A percentile compares a stretch with the other conserved stretches of the same genome.
Evolutionary conservation across 257 asterid genomes (phyloP).

Genomic region (Plantago ovata): DNA sequence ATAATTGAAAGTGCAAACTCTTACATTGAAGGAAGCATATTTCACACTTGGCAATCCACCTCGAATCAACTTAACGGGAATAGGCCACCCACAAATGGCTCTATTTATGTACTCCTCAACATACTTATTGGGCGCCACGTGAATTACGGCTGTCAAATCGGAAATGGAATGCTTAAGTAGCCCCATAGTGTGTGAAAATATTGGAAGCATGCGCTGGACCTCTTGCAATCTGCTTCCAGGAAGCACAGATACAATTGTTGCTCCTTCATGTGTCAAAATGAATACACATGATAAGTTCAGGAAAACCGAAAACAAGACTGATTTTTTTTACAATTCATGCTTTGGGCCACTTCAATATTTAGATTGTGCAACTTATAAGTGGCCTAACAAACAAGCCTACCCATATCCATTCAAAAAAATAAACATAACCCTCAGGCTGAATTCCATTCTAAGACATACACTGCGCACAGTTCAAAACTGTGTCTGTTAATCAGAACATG

Average conservation of each 20-base stretch:
- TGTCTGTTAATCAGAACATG: background rate
- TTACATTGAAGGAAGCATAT: slow-evolving; percentile 73
- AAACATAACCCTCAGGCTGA: too few relatives aligned
- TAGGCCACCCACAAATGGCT: slow-evolving; percentile 56
- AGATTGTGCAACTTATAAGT: too few relatives aligned
- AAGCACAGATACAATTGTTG: slow-evolving; percentile 68
- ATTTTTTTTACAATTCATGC: too few relatives aligned
- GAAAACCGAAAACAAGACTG: background rate
- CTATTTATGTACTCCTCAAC: slow-evolving; percentile 53
- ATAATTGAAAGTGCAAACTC: slow-evolving; percentile 19
- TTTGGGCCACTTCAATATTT: too few relatives aligned
- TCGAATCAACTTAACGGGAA: slow-evolving; percentile 49
- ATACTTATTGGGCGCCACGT: slow-evolving; percentile 78
- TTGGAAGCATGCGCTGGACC: slow-evolving; percentile 80
- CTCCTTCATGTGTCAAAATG: slow-evolving; percentile 43
- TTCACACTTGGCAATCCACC: slow-evolving; percentile 60
- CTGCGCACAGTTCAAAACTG: slow-evolving; percentile 5
- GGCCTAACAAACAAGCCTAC: too few relatives aligned
- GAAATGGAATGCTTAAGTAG: slow-evolving; percentile 41
- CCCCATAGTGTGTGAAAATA: slow-evolving; percentile 56
- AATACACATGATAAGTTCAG: slow-evolving; percentile 18
- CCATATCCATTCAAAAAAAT: too few relatives aligned
- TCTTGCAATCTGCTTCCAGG: slow-evolving; percentile 98
- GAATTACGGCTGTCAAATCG: slow-evolving; percentile 56
- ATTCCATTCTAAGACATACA: too few relatives aligned